Conservation (phyloP, 805 yeast genomes). For the Cyberlindnera euphorbiae region DNA sequence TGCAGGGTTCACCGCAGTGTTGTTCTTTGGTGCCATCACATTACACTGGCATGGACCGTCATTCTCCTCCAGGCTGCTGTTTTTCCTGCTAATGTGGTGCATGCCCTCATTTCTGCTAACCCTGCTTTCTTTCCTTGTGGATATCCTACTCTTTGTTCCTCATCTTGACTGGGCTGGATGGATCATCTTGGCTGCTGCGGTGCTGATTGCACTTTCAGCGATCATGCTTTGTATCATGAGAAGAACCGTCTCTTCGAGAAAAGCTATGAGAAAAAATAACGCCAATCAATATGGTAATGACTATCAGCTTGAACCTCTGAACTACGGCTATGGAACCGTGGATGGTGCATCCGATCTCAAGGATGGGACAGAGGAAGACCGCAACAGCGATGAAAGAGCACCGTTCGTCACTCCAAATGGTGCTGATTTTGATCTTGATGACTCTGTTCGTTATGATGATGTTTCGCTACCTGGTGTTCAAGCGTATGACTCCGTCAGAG, state of each 20-base stretch:
- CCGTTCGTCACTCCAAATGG: slow-evolving; percentile 17
- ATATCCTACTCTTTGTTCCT: slow-evolving; percentile 72
- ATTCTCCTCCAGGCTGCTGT: slow-evolving; percentile 38
- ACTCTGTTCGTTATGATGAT: slow-evolving; percentile 16
- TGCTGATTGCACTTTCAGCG: slow-evolving; percentile 57
- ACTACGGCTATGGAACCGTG: slow-evolving; percentile 25
- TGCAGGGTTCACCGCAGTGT: slow-evolving; percentile 46
- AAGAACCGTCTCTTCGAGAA: slow-evolving; percentile 47
- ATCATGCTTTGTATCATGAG: slow-evolving; percentile 68
- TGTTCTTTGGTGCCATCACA: slow-evolving; percentile 36
- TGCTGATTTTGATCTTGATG: slow-evolving; percentile 9
- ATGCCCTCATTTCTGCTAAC: slow-evolving; percentile 66
- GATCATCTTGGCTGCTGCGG: slow-evolving; percentile 68
- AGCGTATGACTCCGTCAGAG: slow-evolving; percentile 21
- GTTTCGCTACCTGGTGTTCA: slow-evolving; percentile 16
- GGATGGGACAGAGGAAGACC: slow-evolving; percentile 10
- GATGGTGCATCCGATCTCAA: slow-evolving; percentile 21
- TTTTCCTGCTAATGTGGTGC: slow-evolving; percentile 52
- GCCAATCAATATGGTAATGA: slow-evolving; percentile 14
- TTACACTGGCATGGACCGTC: slow-evolving; percentile 35
- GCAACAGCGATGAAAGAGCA: slow-evolving; percentile 17
- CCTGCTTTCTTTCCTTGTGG: slow-evolving; percentile 74
- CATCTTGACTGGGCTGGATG: slow-evolving; percentile 81
- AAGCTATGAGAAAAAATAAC: slow-evolving; percentile 13
- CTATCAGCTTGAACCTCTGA: slow-evolving; percentile 24